phyloP scores from a whole-genome alignment of 108 stramenopile genomes.

The Nitzschia putrida region DNA sequence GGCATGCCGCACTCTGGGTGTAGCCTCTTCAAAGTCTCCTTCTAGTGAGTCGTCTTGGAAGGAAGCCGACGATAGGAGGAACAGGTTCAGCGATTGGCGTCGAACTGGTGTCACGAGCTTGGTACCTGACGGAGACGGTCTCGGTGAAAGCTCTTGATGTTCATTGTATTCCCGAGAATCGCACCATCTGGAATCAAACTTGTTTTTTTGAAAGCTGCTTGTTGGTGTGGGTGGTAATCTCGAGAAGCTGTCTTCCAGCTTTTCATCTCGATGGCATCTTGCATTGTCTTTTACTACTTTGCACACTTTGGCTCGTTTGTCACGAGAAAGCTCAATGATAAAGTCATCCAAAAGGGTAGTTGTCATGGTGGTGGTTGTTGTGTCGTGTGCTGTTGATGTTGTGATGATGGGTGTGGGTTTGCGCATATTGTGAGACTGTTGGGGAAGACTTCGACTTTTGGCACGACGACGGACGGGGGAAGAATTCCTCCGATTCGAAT shows the following conservation, averaged over 20 bases:
- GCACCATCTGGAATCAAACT: slow-evolving; percentile 1
- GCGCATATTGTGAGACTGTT: no score
- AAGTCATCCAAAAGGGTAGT: no score
- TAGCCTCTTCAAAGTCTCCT: no score
- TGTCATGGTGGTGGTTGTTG: no score
- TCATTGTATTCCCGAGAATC: slow-evolving; percentile 11
- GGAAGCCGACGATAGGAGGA: background rate
- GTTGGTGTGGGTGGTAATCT: slow-evolving; percentile 4
- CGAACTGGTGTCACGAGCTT: background rate
- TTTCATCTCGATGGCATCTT: background rate
- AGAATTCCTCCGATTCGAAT: no score
- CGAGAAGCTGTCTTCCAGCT: slow-evolving; percentile 1
- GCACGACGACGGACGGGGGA: no score
- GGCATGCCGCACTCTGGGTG: no score
- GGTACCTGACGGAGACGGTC: background rate
- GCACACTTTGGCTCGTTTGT: background rate
- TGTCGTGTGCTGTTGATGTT: no score
- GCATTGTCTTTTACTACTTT: slow-evolving; percentile 7
- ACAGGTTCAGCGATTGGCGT: background rate
- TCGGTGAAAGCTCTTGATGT: background rate
- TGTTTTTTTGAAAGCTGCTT: slow-evolving; percentile 8
- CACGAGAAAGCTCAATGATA: background rate
- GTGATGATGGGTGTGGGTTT: no score
- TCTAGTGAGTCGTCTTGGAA: background rate
- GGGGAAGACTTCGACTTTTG: no score